phyloP scores from a whole-genome alignment of 805 yeast species.

The Yarrowia sp. region DNA sequence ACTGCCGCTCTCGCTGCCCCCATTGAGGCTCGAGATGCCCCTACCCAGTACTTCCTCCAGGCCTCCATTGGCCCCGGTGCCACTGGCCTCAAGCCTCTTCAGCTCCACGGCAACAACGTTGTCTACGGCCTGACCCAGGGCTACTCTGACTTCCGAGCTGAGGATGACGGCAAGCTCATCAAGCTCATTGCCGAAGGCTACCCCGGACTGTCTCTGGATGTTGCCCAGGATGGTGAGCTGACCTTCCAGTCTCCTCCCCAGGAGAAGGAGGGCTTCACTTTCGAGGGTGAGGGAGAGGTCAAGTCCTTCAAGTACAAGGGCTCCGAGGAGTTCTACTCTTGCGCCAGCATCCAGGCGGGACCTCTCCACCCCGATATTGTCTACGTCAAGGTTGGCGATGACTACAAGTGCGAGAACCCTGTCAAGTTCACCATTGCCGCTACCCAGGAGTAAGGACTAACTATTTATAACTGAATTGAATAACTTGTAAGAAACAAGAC shows the following conservation, averaged over 20 bases:
- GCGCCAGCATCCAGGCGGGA: neutral
- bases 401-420: conserved; percentile 12
- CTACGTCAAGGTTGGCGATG: conserved; percentile 12
- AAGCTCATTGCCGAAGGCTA: neutral
- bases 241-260: neutral
- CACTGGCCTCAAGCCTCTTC: neutral
- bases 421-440: conserved; percentile 16
- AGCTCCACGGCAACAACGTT: conserved; percentile 5
- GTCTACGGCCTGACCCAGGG: conserved; percentile 17
- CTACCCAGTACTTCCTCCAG: neutral
- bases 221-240: conserved; percentile 7
- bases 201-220: neutral
- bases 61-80: conserved; percentile 22
- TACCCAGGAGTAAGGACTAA: conserved; percentile 5
- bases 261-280: neutral
- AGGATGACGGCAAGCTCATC: conserved; percentile 1
- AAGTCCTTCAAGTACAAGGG: conserved; percentile 10
- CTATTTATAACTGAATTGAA: neutral
- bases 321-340: conserved; percentile 10
- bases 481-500: too few relatives aligned
- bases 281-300: conserved; percentile 7
- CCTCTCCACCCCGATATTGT: conserved; percentile 4
- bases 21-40: neutral
- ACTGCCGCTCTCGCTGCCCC: conserved; percentile 12
- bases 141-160: conserved; percentile 7